phyloP scores from a whole-genome alignment of 805 yeast species.

The Candida ortonii region DNA sequence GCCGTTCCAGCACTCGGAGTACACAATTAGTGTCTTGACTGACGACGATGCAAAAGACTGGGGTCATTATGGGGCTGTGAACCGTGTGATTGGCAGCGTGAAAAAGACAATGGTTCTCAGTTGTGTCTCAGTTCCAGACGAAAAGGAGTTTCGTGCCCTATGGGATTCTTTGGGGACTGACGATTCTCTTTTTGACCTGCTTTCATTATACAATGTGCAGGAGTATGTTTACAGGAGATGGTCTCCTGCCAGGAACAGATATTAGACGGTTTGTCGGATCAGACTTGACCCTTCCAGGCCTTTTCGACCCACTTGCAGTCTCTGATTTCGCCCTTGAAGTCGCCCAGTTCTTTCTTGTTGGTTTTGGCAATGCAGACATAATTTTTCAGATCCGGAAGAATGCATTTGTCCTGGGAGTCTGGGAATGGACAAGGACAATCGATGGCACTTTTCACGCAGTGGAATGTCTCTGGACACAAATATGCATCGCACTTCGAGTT shows the following conservation, averaged over 20 bases:
- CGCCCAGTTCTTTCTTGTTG: slow-evolving; percentile 32
- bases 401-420: slow-evolving; percentile 77
- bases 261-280: slow-evolving; percentile 37
- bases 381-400: slow-evolving; percentile 60
- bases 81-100: slow-evolving; percentile 85
- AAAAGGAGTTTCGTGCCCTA: slow-evolving; percentile 28
- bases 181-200: slow-evolving; percentile 28
- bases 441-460: slow-evolving; percentile 64
- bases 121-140: slow-evolving; percentile 56
- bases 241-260: slow-evolving; percentile 83
- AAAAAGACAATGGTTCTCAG: slow-evolving; percentile 70
- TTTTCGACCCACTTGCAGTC: slow-evolving; percentile 85
- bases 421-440: slow-evolving; percentile 94
- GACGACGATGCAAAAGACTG: slow-evolving; percentile 27
- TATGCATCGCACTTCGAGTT: slow-evolving; percentile 56
- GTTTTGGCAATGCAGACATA: slow-evolving; percentile 85
- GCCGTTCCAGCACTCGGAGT: slow-evolving; percentile 92
- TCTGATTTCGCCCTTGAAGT: slow-evolving; percentile 46
- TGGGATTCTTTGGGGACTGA: slow-evolving; percentile 11
- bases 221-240: slow-evolving; percentile 77
- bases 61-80: slow-evolving; percentile 64
- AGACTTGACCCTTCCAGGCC: slow-evolving; percentile 61
- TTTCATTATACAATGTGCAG: slow-evolving; percentile 48
- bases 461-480: slow-evolving; percentile 78
- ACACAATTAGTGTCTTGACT: slow-evolving; percentile 44